phyloP scores from a whole-genome alignment of 2,329 filamentous ascomycete genomes.

The Chalara sp. region DNA sequence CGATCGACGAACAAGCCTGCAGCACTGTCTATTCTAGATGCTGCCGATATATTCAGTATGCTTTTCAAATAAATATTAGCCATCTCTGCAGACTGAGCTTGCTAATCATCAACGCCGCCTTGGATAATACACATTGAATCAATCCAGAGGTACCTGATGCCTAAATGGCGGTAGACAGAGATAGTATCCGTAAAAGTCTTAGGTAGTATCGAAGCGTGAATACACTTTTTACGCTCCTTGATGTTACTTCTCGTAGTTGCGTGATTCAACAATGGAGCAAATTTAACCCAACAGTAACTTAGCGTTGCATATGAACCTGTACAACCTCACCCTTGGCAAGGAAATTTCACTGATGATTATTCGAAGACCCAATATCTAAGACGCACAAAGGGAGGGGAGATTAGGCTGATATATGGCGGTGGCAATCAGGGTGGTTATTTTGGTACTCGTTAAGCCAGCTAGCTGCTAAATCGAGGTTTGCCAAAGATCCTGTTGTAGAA shows the following conservation, averaged over 20 bases:
- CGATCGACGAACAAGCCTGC: constrained; percentile 8
- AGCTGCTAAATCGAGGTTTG: constrained; percentile 7
- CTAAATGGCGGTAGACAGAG: constrained; percentile 19
- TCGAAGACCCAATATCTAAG: constrained; percentile 2
- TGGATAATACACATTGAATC: constrained; percentile 16
- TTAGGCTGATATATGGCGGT: constrained; percentile 3
- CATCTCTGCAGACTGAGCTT: constrained; percentile 20
- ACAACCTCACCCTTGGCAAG: constrained; percentile 7
- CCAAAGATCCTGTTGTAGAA: constrained; percentile 4
- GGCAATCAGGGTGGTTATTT: constrained; percentile 7
- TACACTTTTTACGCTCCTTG: constrained; percentile 1
- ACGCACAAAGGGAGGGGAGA: constrained; percentile 4
- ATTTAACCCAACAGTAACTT: constrained; percentile 8
- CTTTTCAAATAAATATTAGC: constrained; percentile 19
- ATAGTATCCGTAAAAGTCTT: constrained; percentile 26
- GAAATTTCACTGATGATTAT: constrained; percentile 3
- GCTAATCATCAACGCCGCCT: constrained; percentile 21
- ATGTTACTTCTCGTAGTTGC: constrained; percentile 4
- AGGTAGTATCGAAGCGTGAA: constrained; percentile 15
- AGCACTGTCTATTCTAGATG: constrained; percentile 9
- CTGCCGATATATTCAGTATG: constrained; percentile 19
- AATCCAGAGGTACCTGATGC: constrained; percentile 25
- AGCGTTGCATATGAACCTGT: constrained; percentile 9
- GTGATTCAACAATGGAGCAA: constrained; percentile 1
- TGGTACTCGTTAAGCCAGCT: constrained; percentile 8